phyloP scores from a whole-genome alignment of 768 basidiomycete species.

The Tylopilus sp. region DNA sequence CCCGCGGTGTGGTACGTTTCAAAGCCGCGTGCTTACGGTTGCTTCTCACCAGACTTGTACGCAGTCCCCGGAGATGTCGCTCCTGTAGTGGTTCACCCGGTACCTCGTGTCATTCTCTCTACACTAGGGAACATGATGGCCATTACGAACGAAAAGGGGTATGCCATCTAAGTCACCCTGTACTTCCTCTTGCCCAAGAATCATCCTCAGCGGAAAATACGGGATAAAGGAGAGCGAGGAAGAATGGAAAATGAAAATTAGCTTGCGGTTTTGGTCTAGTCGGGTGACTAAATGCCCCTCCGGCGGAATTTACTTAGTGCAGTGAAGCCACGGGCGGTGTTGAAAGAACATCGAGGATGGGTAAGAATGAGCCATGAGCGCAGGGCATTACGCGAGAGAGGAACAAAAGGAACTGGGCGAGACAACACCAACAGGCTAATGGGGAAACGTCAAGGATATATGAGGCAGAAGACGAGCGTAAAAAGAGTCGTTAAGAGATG shows the following conservation, averaged over 20 bases:
- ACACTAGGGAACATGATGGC: constrained; percentile 15
- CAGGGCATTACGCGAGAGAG: constrained; percentile 18
- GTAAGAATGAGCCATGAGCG: constrained; percentile 23
- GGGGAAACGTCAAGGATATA: constrained; percentile 34
- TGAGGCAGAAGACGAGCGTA: constrained; percentile 31
- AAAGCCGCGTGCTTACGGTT: background rate
- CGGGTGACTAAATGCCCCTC: constrained; percentile 20
- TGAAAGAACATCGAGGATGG: constrained; percentile 22
- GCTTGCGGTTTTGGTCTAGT: constrained; percentile 25
- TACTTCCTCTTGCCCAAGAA: constrained; percentile 18
- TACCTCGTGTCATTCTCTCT: constrained; percentile 14
- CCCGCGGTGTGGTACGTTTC: constrained; percentile 53
- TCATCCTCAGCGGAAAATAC: constrained; percentile 13
- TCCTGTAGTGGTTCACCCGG: constrained; percentile 28
- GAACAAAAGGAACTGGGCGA: background rate
- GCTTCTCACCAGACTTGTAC: background rate
- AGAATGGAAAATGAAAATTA: constrained; percentile 19
- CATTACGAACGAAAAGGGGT: constrained; percentile 17
- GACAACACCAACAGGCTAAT: constrained; percentile 21
- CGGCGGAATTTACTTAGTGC: constrained; percentile 28
- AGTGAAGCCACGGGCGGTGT: constrained; percentile 16
- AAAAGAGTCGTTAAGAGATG: constrained; percentile 35
- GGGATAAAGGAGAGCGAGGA: constrained; percentile 2
- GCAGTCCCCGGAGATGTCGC: constrained; percentile 45
- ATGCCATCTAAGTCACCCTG: constrained; percentile 19